phyloP scores from a whole-genome alignment of 1,284 basidiomycete species.

The Schizophyllum commune region DNA sequence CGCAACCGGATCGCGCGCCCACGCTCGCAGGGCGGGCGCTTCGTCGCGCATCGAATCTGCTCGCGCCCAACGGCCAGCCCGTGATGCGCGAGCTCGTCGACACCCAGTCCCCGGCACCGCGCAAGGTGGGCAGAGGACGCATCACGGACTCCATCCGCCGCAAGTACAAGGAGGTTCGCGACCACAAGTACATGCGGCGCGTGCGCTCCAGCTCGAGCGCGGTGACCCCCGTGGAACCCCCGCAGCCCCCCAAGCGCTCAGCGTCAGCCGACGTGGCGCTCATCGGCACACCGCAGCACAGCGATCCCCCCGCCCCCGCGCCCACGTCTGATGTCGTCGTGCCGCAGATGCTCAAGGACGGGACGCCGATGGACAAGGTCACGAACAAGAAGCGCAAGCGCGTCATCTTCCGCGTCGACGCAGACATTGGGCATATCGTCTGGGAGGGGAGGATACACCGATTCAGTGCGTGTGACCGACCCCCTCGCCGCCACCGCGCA shows the following conservation, averaged over 20 bases:
- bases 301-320: background rate
- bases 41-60: background rate
- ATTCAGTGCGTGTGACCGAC: slow-evolving; percentile 48
- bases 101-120: background rate
- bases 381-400: slow-evolving; percentile 75
- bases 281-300: background rate
- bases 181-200: background rate
- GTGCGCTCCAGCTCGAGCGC: background rate
- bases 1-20: background rate
- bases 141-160: background rate
- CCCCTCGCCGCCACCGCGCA: background rate
- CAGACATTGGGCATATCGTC: slow-evolving; percentile 71
- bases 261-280: background rate
- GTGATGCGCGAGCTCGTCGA: background rate
- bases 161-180: background rate
- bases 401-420: slow-evolving; percentile 64
- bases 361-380: slow-evolving; percentile 79
- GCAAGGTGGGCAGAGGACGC: background rate
- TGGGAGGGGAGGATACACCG: slow-evolving; percentile 76
- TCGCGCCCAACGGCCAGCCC: background rate
- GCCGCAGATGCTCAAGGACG: slow-evolving; percentile 37
- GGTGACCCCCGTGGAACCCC: too few species aligned
- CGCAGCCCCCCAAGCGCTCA: background rate
- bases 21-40: background rate
- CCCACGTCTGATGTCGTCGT: background rate